A percentile compares a stretch with the other conserved stretches of the same genome.
Evolutionary conservation across 1,284 basidiomycete genomes (phyloP).

Genomic region (Apiotrichum siamense): DNA sequence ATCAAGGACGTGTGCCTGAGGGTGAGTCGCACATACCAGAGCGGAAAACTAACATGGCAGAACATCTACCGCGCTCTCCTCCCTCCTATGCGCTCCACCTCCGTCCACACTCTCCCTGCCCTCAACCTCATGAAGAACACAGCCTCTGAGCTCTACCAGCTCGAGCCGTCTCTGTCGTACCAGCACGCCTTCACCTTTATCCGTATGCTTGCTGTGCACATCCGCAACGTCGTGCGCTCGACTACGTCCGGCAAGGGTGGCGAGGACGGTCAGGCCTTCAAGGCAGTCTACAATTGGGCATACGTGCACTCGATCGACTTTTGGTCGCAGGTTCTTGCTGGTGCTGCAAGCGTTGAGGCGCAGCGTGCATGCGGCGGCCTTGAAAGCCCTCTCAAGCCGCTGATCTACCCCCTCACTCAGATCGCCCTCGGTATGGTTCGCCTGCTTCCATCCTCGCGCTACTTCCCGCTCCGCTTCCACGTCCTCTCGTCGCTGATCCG

Average conservation of each 20-base stretch:
- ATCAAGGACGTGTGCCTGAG: conserved; percentile 82
- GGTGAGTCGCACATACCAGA: conserved; percentile 53
- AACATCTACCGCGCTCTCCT: conserved; percentile 68
- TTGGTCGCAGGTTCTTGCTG: conserved; percentile 84
- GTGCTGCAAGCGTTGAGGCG: conserved; percentile 62
- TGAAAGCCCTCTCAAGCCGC: conserved; percentile 72
- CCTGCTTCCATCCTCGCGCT: conserved; percentile 72
- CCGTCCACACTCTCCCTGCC: conserved; percentile 78
- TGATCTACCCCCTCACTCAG: conserved; percentile 94
- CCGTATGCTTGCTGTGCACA: conserved; percentile 87
- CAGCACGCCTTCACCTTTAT: conserved; percentile 97
- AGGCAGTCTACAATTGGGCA: conserved; percentile 97
- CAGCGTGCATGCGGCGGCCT: conserved; percentile 53
- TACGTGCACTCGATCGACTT: conserved; percentile 95
- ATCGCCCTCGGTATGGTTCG: conserved; percentile 89
- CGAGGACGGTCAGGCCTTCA: conserved; percentile 67
- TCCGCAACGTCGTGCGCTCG: conserved; percentile 57
- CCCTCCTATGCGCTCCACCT: conserved; percentile 69
- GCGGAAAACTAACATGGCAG: neutral
- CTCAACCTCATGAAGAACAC: conserved; percentile 99
- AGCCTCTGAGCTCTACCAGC: conserved; percentile 81
- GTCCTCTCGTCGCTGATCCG: conserved; percentile 65
- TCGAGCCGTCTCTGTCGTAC: conserved; percentile 59
- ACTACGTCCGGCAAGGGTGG: conserved; percentile 29
- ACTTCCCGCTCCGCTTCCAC: conserved; percentile 74